Base-by-base conservation (phyloP, 192 early-diverging fungal genomes). In the Coemansia furcata region DNA sequence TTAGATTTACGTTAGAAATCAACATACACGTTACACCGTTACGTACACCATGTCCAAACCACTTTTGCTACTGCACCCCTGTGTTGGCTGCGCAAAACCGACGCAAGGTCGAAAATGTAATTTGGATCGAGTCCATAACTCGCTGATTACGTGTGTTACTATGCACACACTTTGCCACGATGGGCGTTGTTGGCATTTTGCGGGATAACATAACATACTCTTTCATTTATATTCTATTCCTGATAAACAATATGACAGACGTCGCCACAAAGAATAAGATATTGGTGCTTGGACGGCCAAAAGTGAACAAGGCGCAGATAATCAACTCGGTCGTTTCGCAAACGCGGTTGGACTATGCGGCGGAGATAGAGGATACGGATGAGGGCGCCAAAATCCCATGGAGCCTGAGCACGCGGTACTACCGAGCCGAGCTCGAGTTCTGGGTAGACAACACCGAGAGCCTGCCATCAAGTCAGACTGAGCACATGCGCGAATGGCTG, bases 371-470 rank as follows among this genome's bases (percentile, higher is more conserved):
- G 3, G 37, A 26, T 5, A 23, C 5, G 12, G 69, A 69, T 1
- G 63, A 36, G 0, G 63, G 54, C 23, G 46, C 65, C 39, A 62
- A 71, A 40, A 57, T 77, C 32, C 52, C 52, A 11, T 82, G 80
- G 80, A 49, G 30, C n/a, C 60, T 82, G 11, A 49, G 67, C 2
- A 82, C 80, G 15, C 71, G 74, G 36, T 82, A 82, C 68, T 82
- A 71, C 50, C 11, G 42, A 7, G 74, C 71, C 5, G 26, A 38
- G 8, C 59, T 77, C 8, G 80, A 82, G 66, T 71, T 82, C 29
- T 82, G 80, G 80, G 57, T 75, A 8, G 80, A 82, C 60, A 76
- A 43, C 66, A 82, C 80, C 4, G 80, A 82, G 7, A 57, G 21
- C 15, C 66, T 74, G 2, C 33, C 74, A 15, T 23, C 40, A 8